Evolutionary conservation across 768 basidiomycete species (phyloP).

Genomic region (Lactifluus echinatus): DNA sequence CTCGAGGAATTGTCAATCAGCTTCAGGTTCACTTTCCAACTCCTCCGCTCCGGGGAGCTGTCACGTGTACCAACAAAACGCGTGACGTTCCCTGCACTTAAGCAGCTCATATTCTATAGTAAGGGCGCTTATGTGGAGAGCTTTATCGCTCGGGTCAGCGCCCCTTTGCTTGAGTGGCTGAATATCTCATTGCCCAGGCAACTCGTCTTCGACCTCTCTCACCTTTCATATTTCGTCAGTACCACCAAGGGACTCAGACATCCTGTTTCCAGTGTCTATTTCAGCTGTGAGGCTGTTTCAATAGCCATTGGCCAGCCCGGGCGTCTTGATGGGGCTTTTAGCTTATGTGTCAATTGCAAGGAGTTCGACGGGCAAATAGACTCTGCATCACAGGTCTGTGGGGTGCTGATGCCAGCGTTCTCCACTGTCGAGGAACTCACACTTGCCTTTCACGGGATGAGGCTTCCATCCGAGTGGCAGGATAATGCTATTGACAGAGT

Average conservation of each 20-base stretch:
- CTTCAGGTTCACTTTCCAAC: background rate
- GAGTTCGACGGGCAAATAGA: background rate
- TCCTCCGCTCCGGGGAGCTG: background rate
- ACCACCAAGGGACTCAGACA: background rate
- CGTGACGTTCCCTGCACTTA: background rate
- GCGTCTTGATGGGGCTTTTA: background rate
- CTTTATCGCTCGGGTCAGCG: background rate
- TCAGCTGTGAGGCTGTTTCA: background rate
- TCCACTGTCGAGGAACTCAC: background rate
- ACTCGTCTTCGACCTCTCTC: background rate
- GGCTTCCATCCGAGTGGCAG: background rate
- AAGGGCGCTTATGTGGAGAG: background rate
- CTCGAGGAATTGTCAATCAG: conserved; percentile 3
- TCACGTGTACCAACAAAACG: no score
- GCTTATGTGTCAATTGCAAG: background rate
- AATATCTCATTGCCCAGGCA: background rate
- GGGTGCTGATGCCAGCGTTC: background rate
- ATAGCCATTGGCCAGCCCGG: background rate
- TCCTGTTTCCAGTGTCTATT: background rate
- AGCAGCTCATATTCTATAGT: background rate
- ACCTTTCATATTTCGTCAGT: background rate
- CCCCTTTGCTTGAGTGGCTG: background rate
- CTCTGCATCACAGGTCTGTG: background rate
- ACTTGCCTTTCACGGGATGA: background rate
- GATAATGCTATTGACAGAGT: background rate